Evolutionary conservation across 148 eudicot species (phyloP), one percentile per base, ranked within the genome.

Genomic region (Bassia scoparia): DNA sequence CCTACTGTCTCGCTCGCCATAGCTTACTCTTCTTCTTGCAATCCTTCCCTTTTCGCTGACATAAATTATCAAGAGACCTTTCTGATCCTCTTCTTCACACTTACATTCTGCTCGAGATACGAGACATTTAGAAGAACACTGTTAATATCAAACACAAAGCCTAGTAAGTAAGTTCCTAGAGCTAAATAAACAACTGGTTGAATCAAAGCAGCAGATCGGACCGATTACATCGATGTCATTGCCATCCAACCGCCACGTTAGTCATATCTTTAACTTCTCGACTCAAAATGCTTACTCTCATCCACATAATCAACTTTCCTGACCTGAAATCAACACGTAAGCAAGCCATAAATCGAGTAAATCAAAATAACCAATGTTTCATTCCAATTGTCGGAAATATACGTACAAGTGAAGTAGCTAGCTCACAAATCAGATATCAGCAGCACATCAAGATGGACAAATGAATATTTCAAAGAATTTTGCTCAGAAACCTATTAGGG

Each of bases 171-270:
- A 27, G 49, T 5, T 48, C 5, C 46, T 41, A 41, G 30, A 14
- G 2, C 16, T 5, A 30, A 34, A 1, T 29, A 44, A 2, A 43
- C 2, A 26, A 56, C 83, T 83, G 80, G 85, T 87, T 87, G 14
- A n/a, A 87, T 85, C 68, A 87, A 67, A 48, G 91, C 91, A 76
- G 84, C 81, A 48, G 91, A 87, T 48, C 89, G 78, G 44, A n/a
- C n/a, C n/a, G 91, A 87, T n/a, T 14, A 88, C 91, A 15, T 88
- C 89, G 50, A 88, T 84, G 70, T 86, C 91, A 56, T 82, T 88
- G 17, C 89, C 91, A 55, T 88, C 89, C 84, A 88, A 74, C n/a
- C n/a, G 26, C 86, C 80, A 14, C 86, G 77, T 34, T 84, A n/a
- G n/a, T n/a, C n/a, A n/a, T 89, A 64, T 86, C 91, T 77, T 88